Base-by-base conservation (phyloP, 2,329 filamentous ascomycete genomes). In the Aspergillus alliaceus region DNA sequence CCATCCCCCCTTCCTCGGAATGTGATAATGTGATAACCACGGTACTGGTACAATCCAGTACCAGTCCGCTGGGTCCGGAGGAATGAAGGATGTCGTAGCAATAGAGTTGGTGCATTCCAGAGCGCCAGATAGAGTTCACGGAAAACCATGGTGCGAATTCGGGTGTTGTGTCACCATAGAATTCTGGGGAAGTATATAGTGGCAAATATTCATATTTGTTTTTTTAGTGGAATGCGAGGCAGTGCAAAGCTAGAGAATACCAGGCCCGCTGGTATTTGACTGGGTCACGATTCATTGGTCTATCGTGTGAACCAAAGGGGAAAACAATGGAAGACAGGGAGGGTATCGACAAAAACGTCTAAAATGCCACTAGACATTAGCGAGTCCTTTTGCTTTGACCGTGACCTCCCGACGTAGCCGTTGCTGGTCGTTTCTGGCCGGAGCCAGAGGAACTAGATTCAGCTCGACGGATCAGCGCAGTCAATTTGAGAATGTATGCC, bases 361-460 rank as follows among this genome's bases (percentile, higher is more conserved):
- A 25, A 14, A 48, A 6, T 31, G 18, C 44, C n/a, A 39, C 25
- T 14, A 48, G 53, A 32, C 49, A 51, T 69, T 62, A 75, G 44
- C 72, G 69, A 31, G 63, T 69, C 49, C 72, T 68, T 54, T 76
- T 76, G 31, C 66, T 66, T 49, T 62, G 66, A 6, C 66, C 67
- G 11, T 64, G 65, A 7, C 62, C 64, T 12, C 51, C 61, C 18
- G 59, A 57, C 9, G 60, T 57, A 18, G 63, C 69, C 7, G 59
- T 63, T 6, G 72, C 68, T 4, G 69, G 68, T 18, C 73, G 67
- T 61, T 75, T 75, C 46, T 74, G 70, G 8, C 67, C 68, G 14
- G 64, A 61, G 27, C 57, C 54, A 31, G 62, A 52, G 34, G 56
- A 58, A 29, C 53, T 58, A 6, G 69, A 61, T 57, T 71, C 70